These are phyloP conservation scores for Albatrellus ellisii DNA, from an alignment of 768 basidiomycete species.

Conservation along the genomic window DNA sequence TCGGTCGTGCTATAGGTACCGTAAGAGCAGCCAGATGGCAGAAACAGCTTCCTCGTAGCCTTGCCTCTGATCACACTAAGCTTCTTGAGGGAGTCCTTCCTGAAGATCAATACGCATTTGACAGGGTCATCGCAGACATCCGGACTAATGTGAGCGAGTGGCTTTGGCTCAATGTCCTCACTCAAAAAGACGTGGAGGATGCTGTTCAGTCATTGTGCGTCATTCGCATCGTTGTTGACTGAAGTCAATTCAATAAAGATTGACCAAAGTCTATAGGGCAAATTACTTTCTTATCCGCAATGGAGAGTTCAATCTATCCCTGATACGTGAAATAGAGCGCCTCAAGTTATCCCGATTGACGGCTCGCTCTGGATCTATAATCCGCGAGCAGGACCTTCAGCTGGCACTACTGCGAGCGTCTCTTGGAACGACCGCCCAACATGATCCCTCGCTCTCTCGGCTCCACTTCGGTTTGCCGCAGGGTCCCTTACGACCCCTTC, in stretches of 20 bases:
- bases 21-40: conserved; percentile 72
- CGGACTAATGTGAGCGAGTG: conserved; percentile 81
- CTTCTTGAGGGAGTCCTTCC: conserved; percentile 56
- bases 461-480: conserved; percentile 68
- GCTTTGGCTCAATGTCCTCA: conserved; percentile 86
- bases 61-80: conserved; percentile 52
- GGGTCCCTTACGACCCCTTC: conserved; percentile 69
- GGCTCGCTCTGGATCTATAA: conserved; percentile 58
- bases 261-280: conserved; percentile 35
- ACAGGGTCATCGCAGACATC: conserved; percentile 59
- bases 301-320: conserved; percentile 73
- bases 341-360: conserved; percentile 71
- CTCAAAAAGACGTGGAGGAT: conserved; percentile 68
- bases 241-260: not conserved
- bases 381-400: conserved; percentile 84
- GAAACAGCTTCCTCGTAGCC: conserved; percentile 55
- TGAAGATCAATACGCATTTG: conserved; percentile 67
- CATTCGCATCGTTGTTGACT: no score
- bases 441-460: conserved; percentile 62
- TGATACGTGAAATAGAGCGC: conserved; percentile 79
- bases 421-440: conserved; percentile 77
- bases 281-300: conserved; percentile 83
- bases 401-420: conserved; percentile 80
- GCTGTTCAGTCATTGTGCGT: conserved; percentile 78
- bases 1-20: conserved; percentile 78